Percentiles rank a stretch among this genome's conserved stretches.
These are phyloP conservation scores for Pichia sp. DNA, from an alignment of 1,139 yeast species.

Conservation along the genomic window DNA sequence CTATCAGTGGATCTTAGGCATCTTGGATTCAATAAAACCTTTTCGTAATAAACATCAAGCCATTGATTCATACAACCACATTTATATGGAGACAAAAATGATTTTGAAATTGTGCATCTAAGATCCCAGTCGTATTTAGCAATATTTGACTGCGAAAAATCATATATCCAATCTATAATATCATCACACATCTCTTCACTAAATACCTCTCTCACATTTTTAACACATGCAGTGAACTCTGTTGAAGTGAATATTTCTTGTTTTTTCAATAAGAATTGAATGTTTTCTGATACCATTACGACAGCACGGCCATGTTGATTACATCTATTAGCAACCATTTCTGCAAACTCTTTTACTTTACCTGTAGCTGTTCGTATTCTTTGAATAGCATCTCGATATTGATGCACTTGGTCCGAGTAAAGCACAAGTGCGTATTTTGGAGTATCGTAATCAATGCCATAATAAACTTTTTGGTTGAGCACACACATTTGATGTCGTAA, in stretches of 20 bases:
- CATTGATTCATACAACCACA: slow-evolving; percentile 34
- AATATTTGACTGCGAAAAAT: slow-evolving; percentile 51
- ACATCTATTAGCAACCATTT: slow-evolving; percentile 63
- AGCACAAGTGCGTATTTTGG: slow-evolving; percentile 52
- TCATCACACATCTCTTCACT: slow-evolving; percentile 81
- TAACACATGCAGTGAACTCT: slow-evolving; percentile 61
- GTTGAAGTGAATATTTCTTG: slow-evolving; percentile 51
- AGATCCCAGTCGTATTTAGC: slow-evolving; percentile 43
- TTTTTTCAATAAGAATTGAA: slow-evolving; percentile 45
- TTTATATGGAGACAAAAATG: slow-evolving; percentile 48
- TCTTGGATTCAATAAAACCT: slow-evolving; percentile 17
- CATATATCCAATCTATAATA: slow-evolving; percentile 58
- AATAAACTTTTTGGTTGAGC: slow-evolving; percentile 35
- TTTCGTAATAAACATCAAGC: slow-evolving; percentile 17
- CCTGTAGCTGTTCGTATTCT: slow-evolving; percentile 59
- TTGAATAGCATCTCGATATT: slow-evolving; percentile 67
- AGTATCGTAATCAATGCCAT: slow-evolving; percentile 40
- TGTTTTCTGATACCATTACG: slow-evolving; percentile 51
- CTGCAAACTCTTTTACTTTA: slow-evolving; percentile 61
- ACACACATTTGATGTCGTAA: slow-evolving; percentile 32
- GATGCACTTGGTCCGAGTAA: slow-evolving; percentile 77
- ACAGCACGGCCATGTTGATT: slow-evolving; percentile 64
- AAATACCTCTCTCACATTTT: slow-evolving; percentile 63
- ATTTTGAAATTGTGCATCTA: slow-evolving; percentile 50
- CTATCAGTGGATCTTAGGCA: slow-evolving; percentile 8